Base-by-base conservation (phyloP, 1,139 yeast species). In the Geotrichum klebahnii region DNA sequence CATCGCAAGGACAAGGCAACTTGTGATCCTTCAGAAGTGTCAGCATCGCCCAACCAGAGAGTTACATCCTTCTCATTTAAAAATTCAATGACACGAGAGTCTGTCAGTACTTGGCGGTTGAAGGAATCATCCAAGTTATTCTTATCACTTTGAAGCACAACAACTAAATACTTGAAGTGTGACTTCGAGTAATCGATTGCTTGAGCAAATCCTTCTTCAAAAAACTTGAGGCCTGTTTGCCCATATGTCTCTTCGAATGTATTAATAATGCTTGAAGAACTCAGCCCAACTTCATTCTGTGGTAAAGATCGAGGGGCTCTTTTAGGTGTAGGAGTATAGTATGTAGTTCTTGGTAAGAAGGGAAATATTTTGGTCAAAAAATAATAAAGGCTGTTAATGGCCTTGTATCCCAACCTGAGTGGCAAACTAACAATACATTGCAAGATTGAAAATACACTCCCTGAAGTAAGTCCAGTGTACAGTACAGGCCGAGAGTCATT, bases 1-100 rank as follows among this genome's bases (percentile, higher is more conserved):
- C 83, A 84, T 53, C 79, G 78, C 55, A 90, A 75, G 44, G 84
- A 79, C 62, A 83, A 82, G 0, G 95, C 87, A 16, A 88, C 81
- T 60, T 87, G 95, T 61, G 80, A 83, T 1, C 92, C 87, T 66
- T 92, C 97, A 10, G 88, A 79, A 54, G 82, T 80, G n/a, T 79
- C 77, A 26, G 84, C 78, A 63, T 86, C 84, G 5, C 97, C 96
- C 34, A 92, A 95, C 97, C 97, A 92, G 4, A 87, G 70, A 1
- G 87, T 60, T 2, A 81, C 65, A 40, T 76, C 71, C 48, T 75
- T 76, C 49, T 78, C 77, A 29, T 62, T 62, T 44, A 86, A 68
- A 46, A 82, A 69, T 9, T 70, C 68, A 6, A 78, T 68, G 52
- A 87, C 80, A 28, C 67, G 69, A 1, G 75, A 76, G 56, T 78